phyloP scores from a whole-genome alignment of 345 rosid species.

The Carallia pectinifolia region DNA sequence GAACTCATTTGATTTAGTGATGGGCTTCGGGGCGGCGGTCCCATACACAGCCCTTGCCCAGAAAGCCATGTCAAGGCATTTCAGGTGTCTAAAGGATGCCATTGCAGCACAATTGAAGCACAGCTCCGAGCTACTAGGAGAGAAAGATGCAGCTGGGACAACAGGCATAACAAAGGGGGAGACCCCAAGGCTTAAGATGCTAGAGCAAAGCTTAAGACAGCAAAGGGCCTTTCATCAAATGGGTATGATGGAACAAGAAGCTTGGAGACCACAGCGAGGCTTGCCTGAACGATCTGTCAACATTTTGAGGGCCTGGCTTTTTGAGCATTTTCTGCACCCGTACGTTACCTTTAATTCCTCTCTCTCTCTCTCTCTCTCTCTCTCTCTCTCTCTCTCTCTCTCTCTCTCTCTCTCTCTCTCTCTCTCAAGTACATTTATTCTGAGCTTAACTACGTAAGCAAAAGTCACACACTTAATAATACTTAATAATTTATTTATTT shows the following conservation, averaged over 20 bases:
- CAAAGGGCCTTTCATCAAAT: conserved; percentile 89
- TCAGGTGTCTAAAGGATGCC: conserved; percentile 87
- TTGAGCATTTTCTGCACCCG: conserved; percentile 99
- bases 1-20: conserved; percentile 88
- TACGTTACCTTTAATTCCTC: conserved; percentile 40
- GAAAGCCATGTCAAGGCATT: conserved; percentile 98
- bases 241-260: conserved; percentile 98
- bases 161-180: conserved; percentile 90
- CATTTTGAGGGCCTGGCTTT: conserved; percentile 94
- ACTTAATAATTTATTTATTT: no score
- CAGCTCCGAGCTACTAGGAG: conserved; percentile 77
- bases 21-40: conserved; percentile 87
- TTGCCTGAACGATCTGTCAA: conserved; percentile 96
- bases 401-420: neutral
- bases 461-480: no score
- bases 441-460: no score
- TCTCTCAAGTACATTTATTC: neutral
- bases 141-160: conserved; percentile 63
- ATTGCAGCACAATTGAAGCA: conserved; percentile 65
- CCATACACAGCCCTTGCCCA: conserved; percentile 95
- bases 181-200: conserved; percentile 75
- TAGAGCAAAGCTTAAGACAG: conserved; percentile 88
- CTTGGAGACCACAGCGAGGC: conserved; percentile 97
- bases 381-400: conserved; percentile 6
- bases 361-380: neutral